Base-by-base conservation (phyloP, 1,284 basidiomycete species). In the Cryptococcus jaspeensis region DNA sequence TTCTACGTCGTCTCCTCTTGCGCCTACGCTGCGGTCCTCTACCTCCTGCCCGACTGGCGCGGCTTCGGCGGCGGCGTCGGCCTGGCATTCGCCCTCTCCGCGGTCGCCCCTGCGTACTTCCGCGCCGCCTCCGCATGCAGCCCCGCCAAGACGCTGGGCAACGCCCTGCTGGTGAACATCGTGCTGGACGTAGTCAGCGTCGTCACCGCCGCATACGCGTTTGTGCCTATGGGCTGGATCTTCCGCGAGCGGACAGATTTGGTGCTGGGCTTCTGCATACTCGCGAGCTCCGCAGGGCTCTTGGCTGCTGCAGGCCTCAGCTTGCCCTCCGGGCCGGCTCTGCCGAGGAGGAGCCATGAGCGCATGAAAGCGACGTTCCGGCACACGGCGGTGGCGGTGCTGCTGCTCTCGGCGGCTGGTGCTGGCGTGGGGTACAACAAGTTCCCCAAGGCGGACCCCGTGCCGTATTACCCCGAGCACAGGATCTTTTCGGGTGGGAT, bases 151-250 rank as follows among this genome's bases (percentile, higher is more conserved):
- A 83, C 82, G 3, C 83, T 83, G 61, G 84, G 82, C 40, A 73
- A 79, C 3, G 84, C 85, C 7, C 83, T 88, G 76, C 67, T 86
- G n/a, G 76, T 86, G 13, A 85, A 87, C 55, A 82, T 82, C 56
- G 39, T 90, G 36, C 78, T 92, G 51, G 84, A 84, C 58, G 80
- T 92, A 18, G 84, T 85, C 25, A 87, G 85, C 59, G 84, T 88
- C 5, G 86, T 90, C 76, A 93, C 92, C 0, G 90, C 92, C 46
- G 93, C 93, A 0, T 96, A 97, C 76, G 93, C 92, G 0, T 96
- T 96, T 67, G 90, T 96, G 2, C 92, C 92, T 0, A 88, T 88
- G 1, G 92, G 91, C 0, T 77, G 82, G 62, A 80, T 86, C 61
- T 80, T 97, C 56, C 81, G 93, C 23, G 93, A 96, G 76, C 81